These are phyloP conservation scores for Breviolum minutum DNA, from an alignment of 73 alveolate genomes.

Conservation along the genomic window DNA sequence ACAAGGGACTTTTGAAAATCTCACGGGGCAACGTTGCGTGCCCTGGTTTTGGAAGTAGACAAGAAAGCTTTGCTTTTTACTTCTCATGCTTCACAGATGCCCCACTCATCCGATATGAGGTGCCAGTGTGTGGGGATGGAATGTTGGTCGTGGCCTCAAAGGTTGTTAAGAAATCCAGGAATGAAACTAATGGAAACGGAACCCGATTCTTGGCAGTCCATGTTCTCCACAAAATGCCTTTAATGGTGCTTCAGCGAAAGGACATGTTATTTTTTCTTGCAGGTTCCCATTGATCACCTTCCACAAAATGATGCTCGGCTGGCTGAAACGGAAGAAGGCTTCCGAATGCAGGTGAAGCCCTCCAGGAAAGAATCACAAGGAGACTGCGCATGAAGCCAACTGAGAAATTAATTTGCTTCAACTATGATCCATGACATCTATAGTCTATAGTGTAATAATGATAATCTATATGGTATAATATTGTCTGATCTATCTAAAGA, in stretches of 20 bases:
- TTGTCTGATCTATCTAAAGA: background rate
- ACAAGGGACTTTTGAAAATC: slow-evolving; percentile 17
- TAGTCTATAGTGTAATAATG: too few species aligned
- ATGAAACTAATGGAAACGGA: background rate
- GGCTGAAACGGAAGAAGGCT: background rate
- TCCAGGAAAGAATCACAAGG: too few species aligned
- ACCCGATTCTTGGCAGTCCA: too few species aligned
- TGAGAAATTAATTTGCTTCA: too few species aligned
- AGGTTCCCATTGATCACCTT: slow-evolving; percentile 21
- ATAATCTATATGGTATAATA: background rate
- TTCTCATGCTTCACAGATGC: background rate
- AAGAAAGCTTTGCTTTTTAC: background rate
- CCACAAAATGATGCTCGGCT: background rate
- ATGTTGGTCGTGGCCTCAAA: slow-evolving; percentile 3
- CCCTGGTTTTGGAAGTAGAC: background rate
- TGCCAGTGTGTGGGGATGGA: slow-evolving; percentile 60
- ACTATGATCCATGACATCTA: too few species aligned
- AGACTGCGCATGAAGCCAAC: too few species aligned
- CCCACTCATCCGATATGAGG: background rate
- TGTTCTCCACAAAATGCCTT: too few species aligned
- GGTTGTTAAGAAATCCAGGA: background rate
- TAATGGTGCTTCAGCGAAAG: too few species aligned
- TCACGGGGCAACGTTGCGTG: slow-evolving; percentile 53
- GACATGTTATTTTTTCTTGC: too few species aligned
- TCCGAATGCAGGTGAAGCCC: too few species aligned